These are phyloP conservation scores for Puccinia triticina DNA, from an alignment of 1,284 basidiomycete genomes.

Conservation along the genomic window DNA sequence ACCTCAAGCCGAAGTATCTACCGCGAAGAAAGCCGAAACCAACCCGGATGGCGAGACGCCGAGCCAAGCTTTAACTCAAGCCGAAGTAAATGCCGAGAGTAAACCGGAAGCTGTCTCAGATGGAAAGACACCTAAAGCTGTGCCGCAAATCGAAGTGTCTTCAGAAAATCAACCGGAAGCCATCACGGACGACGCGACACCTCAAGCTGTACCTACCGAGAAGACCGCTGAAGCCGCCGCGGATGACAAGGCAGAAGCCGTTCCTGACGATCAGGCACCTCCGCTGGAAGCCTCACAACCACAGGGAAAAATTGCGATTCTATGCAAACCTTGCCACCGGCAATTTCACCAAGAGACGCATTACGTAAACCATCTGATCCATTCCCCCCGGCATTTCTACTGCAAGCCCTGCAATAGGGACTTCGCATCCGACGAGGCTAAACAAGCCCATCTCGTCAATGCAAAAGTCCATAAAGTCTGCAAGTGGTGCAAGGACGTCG, in stretches of 20 bases:
- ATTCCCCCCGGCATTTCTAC: slow-evolving; percentile 24
- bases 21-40: neutral
- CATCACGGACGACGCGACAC: neutral
- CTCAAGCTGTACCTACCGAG: neutral
- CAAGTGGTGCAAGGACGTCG: neutral
- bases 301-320: neutral
- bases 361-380: slow-evolving; percentile 17
- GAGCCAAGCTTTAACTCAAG: neutral
- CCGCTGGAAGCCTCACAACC: neutral
- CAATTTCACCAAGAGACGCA: neutral
- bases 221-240: neutral
- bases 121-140: neutral
- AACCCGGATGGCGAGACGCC: neutral
- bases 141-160: neutral
- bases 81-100: neutral
- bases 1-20: no score
- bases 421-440: neutral
- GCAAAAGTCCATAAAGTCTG: neutral
- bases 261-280: neutral
- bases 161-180: neutral
- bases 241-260: neutral
- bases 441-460: neutral
- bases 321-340: slow-evolving; percentile 15
- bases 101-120: neutral
- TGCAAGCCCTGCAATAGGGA: slow-evolving; percentile 9